Evolutionary conservation across 257 asterid genomes (phyloP), one percentile per base, ranked within the genome.

Genomic region (Haberlea rhodopensis): DNA sequence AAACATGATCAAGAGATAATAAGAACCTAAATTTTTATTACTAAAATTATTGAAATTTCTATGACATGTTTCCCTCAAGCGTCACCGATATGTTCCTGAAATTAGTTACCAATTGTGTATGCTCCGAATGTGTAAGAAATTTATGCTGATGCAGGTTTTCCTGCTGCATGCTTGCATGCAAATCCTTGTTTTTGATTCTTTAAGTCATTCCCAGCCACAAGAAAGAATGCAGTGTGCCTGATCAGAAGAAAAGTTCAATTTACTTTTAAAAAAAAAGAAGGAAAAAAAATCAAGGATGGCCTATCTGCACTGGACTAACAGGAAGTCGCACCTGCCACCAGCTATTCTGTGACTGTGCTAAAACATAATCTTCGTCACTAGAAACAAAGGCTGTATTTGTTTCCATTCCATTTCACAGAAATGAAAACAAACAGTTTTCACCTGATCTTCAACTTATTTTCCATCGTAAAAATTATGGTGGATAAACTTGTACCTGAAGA

Each of bases 191-290:
- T 85, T 56, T 65, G 87, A 67, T 71, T 76, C 86, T 87, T 89
- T 78, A 89, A 46, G 67, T 88, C 97, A 57, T 92, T 81, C 77
- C 97, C 99, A 0, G 96, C 99, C 24, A 87, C 99, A 6, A 89
- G 95, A 82, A 92, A 92, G 85, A 82, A 92, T 3, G 99, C 97
- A 0, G 97, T 89, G 71, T 89, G 99, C 91, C 97, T 89, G 73
- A 52, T n/a, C 40, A 63, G 29, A 45, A 54, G 57, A 53, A 37
- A 24, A 29, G 20, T 9, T 27, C 60, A 19, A 65, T 58, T 15
- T 57, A 31, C 31, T 24, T 37, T 57, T 1, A 48, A 9, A 6
- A 43, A 21, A 25, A 8, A 16, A 6, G n/a, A 46, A 22, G 5
- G 15, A 29, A 8, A 31, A 32, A 22, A 21, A 54, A 55, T n/a